Evolutionary conservation across 169 alveolate species (phyloP), one percentile per base, ranked within the genome.

Genomic region (Plasmodium billcollinsi): DNA sequence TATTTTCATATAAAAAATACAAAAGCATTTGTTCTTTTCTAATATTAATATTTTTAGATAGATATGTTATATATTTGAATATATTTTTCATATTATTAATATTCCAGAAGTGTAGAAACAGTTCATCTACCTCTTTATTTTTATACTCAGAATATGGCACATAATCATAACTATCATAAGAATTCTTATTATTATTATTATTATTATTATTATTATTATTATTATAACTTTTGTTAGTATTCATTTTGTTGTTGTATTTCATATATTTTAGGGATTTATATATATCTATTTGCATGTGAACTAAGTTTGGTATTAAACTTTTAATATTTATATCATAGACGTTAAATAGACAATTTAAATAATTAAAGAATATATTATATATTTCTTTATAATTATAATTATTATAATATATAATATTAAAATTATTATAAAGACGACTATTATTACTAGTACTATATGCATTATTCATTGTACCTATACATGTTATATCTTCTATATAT

Each of bases 401-500:
- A 58, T 83, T 83, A 49, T 83, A 83, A 63, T 83, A 83, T 6
- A 83, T 69, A 43, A 83, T 83, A 69, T 69, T 83, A 43, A 83
- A 83, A 26, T 83, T 83, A 63, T 83, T 83, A 45, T 56, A 83
- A 20, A 83, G 43, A 54, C 91, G n/a, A 15, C 74, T 58, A 39
- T 62, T 56, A 21, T 72, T 83, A 24, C 24, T 26, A 39, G 9
- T 39, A 8, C 71, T 18, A 21, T 83, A 70, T 15, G 91, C 49
- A 33, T 83, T 83, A n/a, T 83, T 83, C 83, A 83, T 83, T 26
- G 85, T 83, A n/a, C 85, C 91, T 54, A 83, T 47, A 69, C 91
- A 83, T 0, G 91, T 69, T 26, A 83, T 20, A 29, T 83, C 91
- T 43, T 83, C 91, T 2, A 83, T 29, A 43, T 83, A 83, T 43